Conservation (phyloP, 1,284 basidiomycete species). For the Puccinia coronata region DNA sequence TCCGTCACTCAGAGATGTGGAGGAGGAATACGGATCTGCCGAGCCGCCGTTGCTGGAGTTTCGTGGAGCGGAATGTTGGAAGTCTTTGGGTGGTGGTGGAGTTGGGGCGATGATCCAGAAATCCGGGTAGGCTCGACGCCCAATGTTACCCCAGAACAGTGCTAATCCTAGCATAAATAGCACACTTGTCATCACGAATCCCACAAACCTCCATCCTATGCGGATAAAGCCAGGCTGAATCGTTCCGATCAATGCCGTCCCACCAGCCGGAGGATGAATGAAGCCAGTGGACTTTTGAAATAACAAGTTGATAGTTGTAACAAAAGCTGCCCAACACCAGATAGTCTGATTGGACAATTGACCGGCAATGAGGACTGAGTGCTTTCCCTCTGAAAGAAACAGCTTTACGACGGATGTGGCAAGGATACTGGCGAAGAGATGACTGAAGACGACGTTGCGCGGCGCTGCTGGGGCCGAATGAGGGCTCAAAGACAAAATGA, state of each 20-base stretch:
- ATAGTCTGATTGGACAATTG: background rate
- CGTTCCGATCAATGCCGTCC: constrained; percentile 15
- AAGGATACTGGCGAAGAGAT: constrained; percentile 17
- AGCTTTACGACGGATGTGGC: constrained; percentile 17
- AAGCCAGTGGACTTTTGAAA: background rate
- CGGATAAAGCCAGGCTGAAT: constrained; percentile 29
- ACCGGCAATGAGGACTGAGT: background rate
- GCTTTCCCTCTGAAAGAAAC: background rate
- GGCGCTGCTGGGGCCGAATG: constrained; percentile 18
- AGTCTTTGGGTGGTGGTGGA: background rate
- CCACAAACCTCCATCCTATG: constrained; percentile 36
- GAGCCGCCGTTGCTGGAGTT: background rate
- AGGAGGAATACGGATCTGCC: background rate
- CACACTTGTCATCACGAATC: constrained; percentile 15
- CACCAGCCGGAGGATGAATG: constrained; percentile 39
- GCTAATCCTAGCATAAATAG: background rate
- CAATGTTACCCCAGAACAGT: constrained; percentile 34
- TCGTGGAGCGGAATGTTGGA: background rate
- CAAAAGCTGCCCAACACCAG: constrained; percentile 10
- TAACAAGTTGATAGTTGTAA: background rate
- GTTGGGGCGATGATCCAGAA: constrained; percentile 27
- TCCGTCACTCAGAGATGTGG: background rate
- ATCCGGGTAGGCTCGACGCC: constrained; percentile 25
- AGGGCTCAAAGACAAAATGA: constrained; percentile 25
- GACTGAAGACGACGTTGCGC: constrained; percentile 19